Conservation (phyloP, 345 rosid genomes). For the Syzygium aromaticum region DNA sequence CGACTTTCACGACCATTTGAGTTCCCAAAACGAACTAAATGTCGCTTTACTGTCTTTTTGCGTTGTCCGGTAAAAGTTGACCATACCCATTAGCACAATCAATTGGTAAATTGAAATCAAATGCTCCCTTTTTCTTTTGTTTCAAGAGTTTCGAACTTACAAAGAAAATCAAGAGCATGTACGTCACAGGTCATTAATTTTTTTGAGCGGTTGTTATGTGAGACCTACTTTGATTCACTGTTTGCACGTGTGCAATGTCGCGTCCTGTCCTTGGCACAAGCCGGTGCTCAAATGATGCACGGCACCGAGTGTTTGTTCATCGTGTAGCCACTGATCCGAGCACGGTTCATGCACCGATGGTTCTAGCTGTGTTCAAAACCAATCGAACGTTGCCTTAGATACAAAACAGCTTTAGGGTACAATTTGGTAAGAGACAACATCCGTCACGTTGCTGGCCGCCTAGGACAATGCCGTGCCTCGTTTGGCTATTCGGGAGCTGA, state of each 20-base stretch:
- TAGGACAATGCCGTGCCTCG: background rate
- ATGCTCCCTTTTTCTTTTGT: background rate
- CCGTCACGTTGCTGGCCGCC: background rate
- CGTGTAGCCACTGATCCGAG: too few relatives aligned
- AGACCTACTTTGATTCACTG: too few relatives aligned
- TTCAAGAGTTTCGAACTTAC: background rate
- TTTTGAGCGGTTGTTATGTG: background rate
- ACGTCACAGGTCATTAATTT: accelerated
- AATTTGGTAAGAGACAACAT: background rate
- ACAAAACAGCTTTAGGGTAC: background rate
- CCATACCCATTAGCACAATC: background rate
- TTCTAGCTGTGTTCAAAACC: too few relatives aligned
- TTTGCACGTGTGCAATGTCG: accelerated
- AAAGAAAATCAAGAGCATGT: background rate
- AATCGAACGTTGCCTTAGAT: too few relatives aligned
- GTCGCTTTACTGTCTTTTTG: background rate
- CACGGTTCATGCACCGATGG: too few relatives aligned
- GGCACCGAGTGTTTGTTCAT: background rate
- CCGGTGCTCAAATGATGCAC: background rate
- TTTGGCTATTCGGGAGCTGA: background rate
- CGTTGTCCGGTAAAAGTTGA: background rate
- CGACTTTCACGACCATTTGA: background rate
- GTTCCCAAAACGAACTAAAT: background rate
- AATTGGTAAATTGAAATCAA: background rate
- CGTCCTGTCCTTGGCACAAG: background rate